Conservation (phyloP, 2,329 filamentous ascomycete genomes). For the Trichophyton simii region DNA sequence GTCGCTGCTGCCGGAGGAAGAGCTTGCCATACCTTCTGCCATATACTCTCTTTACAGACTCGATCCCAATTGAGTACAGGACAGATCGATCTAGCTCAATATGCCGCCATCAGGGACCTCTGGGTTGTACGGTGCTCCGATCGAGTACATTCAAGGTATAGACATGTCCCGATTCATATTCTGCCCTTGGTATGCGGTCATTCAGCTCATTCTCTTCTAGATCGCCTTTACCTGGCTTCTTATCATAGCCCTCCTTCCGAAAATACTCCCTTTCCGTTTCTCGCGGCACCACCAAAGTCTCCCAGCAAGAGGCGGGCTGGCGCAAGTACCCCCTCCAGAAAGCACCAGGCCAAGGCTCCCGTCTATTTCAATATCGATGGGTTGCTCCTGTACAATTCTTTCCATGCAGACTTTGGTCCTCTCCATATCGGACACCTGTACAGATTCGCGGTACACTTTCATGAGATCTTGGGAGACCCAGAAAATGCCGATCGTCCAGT, state of each 20-base stretch:
- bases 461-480: conserved; percentile 84
- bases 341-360: conserved; percentile 39
- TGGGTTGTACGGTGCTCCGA: conserved; percentile 69
- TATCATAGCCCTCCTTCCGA: conserved; percentile 72
- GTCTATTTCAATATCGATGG: conserved; percentile 96
- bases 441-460: conserved; percentile 88
- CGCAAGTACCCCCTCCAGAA: conserved; percentile 36
- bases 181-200: not conserved
- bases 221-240: conserved; percentile 87
- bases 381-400: conserved; percentile 87
- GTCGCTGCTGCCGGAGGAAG: not conserved
- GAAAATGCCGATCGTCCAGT: conserved; percentile 82
- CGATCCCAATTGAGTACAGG: not conserved
- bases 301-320: conserved; percentile 63
- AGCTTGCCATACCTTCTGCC: not conserved
- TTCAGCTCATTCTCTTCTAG: conserved; percentile 23
- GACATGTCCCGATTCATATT: conserved; percentile 11
- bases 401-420: conserved; percentile 96
- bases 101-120: conserved; percentile 37
- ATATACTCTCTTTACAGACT: not conserved
- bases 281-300: conserved; percentile 46
- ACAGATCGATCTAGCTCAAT: conserved; percentile 20
- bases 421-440: conserved; percentile 96
- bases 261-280: conserved; percentile 77
- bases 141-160: conserved; percentile 91